Evolutionary conservation across 257 asterid genomes (phyloP).

Genomic region (Capsicum baccatum): DNA sequence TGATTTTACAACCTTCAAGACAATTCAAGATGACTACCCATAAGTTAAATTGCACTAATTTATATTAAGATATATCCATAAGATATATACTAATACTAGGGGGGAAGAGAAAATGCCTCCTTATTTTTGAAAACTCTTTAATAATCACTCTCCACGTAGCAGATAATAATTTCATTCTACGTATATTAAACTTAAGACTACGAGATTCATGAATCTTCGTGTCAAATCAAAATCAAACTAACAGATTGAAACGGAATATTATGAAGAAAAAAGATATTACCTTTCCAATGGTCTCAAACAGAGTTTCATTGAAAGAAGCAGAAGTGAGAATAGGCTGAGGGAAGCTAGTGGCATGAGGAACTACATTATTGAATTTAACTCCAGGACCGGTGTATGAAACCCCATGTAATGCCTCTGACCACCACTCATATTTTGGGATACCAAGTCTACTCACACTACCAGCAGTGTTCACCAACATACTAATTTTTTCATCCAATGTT

Average conservation of each 20-base stretch:
- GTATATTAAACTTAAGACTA: too few relatives aligned
- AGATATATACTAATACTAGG: too few relatives aligned
- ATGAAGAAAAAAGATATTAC: conserved; percentile 31
- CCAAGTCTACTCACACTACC: conserved; percentile 64
- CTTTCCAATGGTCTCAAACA: conserved; percentile 68
- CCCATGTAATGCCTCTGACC: conserved; percentile 91
- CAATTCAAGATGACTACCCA: neutral
- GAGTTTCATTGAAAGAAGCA: conserved; percentile 64
- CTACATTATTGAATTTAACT: conserved; percentile 44
- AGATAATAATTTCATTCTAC: too few relatives aligned
- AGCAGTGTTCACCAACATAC: conserved; percentile 58
- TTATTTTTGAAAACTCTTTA: too few relatives aligned
- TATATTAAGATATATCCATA: neutral
- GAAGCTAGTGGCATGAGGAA: conserved; percentile 87
- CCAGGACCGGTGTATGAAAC: conserved; percentile 70
- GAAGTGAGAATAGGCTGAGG: conserved; percentile 74
- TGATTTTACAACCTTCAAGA: neutral
- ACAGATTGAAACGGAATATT: neutral
- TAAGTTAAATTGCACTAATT: neutral
- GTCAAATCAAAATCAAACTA: neutral
- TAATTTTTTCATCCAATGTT: conserved; percentile 73
- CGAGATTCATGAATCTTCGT: neutral
- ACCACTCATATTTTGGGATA: conserved; percentile 76
- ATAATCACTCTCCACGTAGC: too few relatives aligned
- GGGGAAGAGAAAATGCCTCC: too few relatives aligned